A percentile compares a stretch with the other conserved stretches of the same genome.
These are phyloP conservation scores for Podospora conica DNA, from an alignment of 495 filamentous ascomycete species.

Conservation along the genomic window DNA sequence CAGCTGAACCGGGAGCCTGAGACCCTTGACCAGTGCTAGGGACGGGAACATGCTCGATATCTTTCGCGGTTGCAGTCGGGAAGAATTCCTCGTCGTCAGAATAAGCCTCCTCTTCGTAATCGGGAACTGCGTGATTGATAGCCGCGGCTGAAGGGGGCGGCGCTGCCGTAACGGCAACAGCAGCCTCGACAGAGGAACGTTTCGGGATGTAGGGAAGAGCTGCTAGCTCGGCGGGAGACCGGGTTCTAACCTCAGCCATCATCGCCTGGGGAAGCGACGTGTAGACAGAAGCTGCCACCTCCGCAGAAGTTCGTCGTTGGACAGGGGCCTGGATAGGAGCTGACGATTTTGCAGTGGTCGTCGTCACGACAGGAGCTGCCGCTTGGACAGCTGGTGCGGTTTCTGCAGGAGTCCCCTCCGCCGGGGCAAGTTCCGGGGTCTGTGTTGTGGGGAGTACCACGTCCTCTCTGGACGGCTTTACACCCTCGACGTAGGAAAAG, in stretches of 20 bases:
- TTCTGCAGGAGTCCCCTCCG: not conserved
- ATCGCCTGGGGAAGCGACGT: not conserved
- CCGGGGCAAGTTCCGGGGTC: not conserved
- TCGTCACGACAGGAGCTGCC: not conserved
- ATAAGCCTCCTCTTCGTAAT: not conserved
- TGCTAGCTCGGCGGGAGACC: not conserved
- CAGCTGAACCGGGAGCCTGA: not conserved
- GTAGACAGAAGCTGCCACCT: not conserved
- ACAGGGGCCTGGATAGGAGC: not conserved
- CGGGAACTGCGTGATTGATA: not conserved
- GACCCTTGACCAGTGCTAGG: not conserved
- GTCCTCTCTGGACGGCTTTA: slow-evolving; percentile 12
- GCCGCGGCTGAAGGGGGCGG: not conserved
- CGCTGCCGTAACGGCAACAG: not conserved
- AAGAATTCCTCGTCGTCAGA: not conserved
- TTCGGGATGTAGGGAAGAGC: not conserved
- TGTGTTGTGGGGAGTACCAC: not conserved
- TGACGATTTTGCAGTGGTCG: not conserved
- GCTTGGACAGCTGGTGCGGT: not conserved
- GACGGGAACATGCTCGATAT: not conserved
- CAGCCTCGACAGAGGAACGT: not conserved
- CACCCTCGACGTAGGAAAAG: slow-evolving; percentile 20
- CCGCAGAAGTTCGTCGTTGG: slow-evolving; percentile 2
- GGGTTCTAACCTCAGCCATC: not conserved
- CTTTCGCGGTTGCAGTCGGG: not conserved